phyloP scores from a whole-genome alignment of 495 filamentous ascomycete genomes.

The Echria macrotheca region DNA sequence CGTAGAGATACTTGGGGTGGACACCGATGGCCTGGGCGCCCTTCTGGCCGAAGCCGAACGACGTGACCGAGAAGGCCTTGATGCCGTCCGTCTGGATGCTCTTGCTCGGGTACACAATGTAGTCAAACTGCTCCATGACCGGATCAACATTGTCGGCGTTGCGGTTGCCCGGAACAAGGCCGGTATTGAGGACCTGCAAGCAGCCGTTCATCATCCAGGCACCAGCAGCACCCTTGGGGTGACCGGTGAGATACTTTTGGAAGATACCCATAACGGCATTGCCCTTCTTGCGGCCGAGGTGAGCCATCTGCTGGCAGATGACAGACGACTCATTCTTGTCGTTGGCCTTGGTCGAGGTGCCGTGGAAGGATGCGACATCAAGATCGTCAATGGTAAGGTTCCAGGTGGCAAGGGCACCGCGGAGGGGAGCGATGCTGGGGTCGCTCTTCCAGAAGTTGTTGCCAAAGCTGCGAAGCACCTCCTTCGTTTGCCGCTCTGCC shows the following conservation, averaged over 20 bases:
- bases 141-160: constrained; percentile 98
- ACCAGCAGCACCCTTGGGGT: constrained; percentile 98
- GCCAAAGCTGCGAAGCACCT: constrained; percentile 82
- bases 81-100: constrained; percentile 96
- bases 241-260: constrained; percentile 98
- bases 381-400: constrained; percentile 96
- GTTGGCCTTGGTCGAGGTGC: constrained; percentile 95
- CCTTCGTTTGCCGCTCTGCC: constrained; percentile 82
- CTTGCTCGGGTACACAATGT: constrained; percentile 93
- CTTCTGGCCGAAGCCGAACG: constrained; percentile 99
- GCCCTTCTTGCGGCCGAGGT: constrained; percentile 91
- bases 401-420: constrained; percentile 94
- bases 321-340: constrained; percentile 99
- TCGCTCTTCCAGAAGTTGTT: constrained; percentile 99
- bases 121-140: constrained; percentile 93
- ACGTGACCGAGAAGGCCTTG: constrained; percentile 97
- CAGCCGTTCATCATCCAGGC: constrained; percentile 99
- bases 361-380: constrained; percentile 93
- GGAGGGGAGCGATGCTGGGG: constrained; percentile 84
- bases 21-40: constrained; percentile 96
- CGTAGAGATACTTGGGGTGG: constrained; percentile 92
- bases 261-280: constrained; percentile 96
- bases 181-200: constrained; percentile 87
- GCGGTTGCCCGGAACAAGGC: constrained; percentile 91
- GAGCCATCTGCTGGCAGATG: constrained; percentile 91